Base-by-base conservation (phyloP, 768 basidiomycete genomes). In the Pleurotus platypus region DNA sequence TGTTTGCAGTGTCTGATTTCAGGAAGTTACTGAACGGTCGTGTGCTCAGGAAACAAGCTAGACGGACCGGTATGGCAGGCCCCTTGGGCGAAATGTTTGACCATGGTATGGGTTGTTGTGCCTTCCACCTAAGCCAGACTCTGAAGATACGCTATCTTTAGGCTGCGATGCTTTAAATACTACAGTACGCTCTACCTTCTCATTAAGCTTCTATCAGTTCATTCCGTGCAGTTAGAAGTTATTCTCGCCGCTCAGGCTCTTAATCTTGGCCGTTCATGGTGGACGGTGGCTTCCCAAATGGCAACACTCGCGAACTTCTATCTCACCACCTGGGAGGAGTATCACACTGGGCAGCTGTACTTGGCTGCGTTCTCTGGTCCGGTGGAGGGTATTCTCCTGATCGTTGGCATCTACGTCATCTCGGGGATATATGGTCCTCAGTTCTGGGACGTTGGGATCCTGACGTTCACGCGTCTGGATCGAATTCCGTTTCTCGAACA, bases 21-120 rank as follows among this genome's bases (percentile, higher is more conserved):
- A 37, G 46, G 55, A 26, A 43, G 38, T 26, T 57, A 45, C 20
- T 49, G 30, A 46, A 24, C 13, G 5, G 15, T 20, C 49, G 9
- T 26, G 16, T 54, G 39, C 18, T 8, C 51, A 93, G 96, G 13
- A 98, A 98, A 70, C 97, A 99, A 72, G 97, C 97, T 18, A 77
- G 97, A 60, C 75, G 96, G 50, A 96, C 94, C 1, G 94, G 94
- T 1, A 98, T 97, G 92, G 90, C 94, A n/a, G 92, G 97, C 4
- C 96, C 96, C 22, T 74, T 98, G 30, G 97, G 97, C 15, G 92
- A 99, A 70, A 88, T 98, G 86, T 99, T 99, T 69, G 97, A 99
- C 67, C 97, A 98, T 71, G 96, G 94, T 88, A 63, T 49, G 77
- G 64, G 9, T 35, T 35, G 30, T 35, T 35, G 30, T 9, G 9